Percentiles rank a stretch among this genome's conserved stretches.
Evolutionary conservation across 768 basidiomycete species (phyloP).

Genomic region (Sporobolomyces roseus): DNA sequence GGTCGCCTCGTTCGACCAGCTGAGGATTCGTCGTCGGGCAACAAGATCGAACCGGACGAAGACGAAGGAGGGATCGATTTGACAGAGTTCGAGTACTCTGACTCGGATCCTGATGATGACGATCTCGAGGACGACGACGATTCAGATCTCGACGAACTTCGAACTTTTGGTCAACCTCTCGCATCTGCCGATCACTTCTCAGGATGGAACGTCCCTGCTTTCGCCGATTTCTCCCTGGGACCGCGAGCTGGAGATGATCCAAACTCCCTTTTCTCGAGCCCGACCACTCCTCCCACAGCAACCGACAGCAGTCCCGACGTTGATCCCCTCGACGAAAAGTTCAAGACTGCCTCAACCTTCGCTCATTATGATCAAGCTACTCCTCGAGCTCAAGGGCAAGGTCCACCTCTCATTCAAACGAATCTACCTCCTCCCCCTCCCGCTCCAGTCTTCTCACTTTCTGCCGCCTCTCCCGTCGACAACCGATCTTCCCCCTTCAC

Average conservation of each 20-base stretch:
- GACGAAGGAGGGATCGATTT: conserved; percentile 26
- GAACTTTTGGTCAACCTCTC: conserved; percentile 11
- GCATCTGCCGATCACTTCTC: conserved; percentile 30
- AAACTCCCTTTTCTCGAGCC: neutral
- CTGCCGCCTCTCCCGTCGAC: neutral
- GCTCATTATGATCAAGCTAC: conserved; percentile 10
- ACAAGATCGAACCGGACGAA: conserved; percentile 24
- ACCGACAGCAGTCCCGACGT: conserved; percentile 30
- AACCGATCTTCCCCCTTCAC: neutral
- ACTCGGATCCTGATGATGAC: conserved; percentile 24
- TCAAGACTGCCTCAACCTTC: conserved; percentile 6
- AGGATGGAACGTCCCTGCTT: conserved; percentile 22
- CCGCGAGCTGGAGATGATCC: conserved; percentile 1
- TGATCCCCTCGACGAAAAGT: conserved; percentile 4
- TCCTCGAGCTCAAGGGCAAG: neutral
- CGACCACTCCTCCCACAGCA: neutral
- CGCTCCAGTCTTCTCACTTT: neutral
- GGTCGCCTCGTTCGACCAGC: conserved; percentile 11
- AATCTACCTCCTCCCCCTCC: conserved; percentile 5
- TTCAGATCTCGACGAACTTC: conserved; percentile 29
- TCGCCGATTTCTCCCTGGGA: conserved; percentile 29
- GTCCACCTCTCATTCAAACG: neutral
- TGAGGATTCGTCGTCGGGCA: conserved; percentile 3
- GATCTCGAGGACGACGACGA: conserved; percentile 32
- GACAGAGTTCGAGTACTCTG: conserved; percentile 36